These are phyloP conservation scores for Pascua sp. DNA, from an alignment of 1,284 basidiomycete species.

Conservation along the genomic window DNA sequence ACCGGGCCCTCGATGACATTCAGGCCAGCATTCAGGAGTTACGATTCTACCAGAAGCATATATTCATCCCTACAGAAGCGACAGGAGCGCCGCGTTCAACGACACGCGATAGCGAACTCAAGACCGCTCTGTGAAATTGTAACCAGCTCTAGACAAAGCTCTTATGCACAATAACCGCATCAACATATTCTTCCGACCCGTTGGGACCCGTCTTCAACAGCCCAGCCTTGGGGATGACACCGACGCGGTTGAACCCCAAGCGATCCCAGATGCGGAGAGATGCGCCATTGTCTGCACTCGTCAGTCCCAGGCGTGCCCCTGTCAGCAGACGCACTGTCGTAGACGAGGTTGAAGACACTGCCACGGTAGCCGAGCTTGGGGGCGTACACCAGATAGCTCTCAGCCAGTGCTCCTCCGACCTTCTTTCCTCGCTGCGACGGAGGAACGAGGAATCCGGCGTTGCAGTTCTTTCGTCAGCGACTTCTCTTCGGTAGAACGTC, in stretches of 20 bases:
- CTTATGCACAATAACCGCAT: constrained; percentile 82
- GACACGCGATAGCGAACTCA: constrained; percentile 7
- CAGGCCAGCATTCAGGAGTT: constrained; percentile 51
- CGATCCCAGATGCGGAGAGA: constrained; percentile 74
- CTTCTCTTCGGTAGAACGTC: constrained; percentile 34
- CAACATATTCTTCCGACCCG: constrained; percentile 76
- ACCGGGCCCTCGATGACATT: constrained; percentile 54
- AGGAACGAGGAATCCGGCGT: constrained; percentile 80
- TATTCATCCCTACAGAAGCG: constrained; percentile 45
- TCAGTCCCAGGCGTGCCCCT: neutral
- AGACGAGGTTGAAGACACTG: constrained; percentile 92
- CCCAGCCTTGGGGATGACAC: constrained; percentile 80
- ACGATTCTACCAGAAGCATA: constrained; percentile 45
- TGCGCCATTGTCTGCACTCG: constrained; percentile 51
- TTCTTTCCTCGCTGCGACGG: constrained; percentile 63
- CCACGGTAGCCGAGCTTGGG: constrained; percentile 69
- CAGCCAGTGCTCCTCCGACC: constrained; percentile 69
- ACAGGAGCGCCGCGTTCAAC: neutral
- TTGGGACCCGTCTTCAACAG: constrained; percentile 62
- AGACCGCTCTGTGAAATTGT: constrained; percentile 26
- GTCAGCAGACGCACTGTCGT: constrained; percentile 62
- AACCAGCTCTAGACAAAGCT: constrained; percentile 55
- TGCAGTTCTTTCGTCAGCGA: constrained; percentile 28
- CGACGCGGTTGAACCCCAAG: constrained; percentile 76
- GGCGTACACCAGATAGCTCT: constrained; percentile 76